Evolutionary conservation across 257 asterid species (phyloP).

Genomic region (Penstemon newberryi): DNA sequence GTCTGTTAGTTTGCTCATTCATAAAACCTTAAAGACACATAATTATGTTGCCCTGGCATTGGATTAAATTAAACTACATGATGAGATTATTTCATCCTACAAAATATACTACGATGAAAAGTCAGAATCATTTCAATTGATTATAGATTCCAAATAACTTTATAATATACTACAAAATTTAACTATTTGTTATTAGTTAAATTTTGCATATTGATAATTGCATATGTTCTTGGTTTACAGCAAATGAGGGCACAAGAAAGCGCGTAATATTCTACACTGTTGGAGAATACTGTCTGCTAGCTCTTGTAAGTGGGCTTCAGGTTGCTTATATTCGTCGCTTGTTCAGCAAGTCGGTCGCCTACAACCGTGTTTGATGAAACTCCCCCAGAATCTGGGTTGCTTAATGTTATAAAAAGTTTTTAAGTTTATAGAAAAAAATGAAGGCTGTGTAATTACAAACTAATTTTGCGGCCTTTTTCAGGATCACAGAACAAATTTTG

Average conservation of each 20-base stretch:
- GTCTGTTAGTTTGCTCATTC: no score
- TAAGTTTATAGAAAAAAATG: constrained; percentile 2
- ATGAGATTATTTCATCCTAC: no score
- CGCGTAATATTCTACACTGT: constrained; percentile 80
- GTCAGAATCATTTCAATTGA: no score
- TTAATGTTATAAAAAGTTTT: background rate
- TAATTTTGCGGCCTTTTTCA: no score
- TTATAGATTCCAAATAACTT: no score
- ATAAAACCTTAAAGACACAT: no score
- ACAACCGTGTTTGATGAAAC: constrained; percentile 66
- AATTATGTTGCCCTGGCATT: no score
- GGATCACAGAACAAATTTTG: no score
- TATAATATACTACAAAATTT: background rate
- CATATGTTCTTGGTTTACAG: constrained; percentile 44
- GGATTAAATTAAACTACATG: no score
- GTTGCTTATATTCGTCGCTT: constrained; percentile 63
- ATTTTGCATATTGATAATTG: background rate
- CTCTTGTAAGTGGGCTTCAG: constrained; percentile 63
- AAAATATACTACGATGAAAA: no score
- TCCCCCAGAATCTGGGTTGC: background rate
- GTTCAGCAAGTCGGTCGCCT: constrained; percentile 70
- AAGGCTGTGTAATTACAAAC: no score
- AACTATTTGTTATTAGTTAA: background rate
- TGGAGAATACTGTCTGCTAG: constrained; percentile 68
- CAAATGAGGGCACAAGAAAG: constrained; percentile 76